These are phyloP conservation scores for Nemania bipapillata DNA, from an alignment of 2,329 filamentous ascomycete species.

Conservation along the genomic window DNA sequence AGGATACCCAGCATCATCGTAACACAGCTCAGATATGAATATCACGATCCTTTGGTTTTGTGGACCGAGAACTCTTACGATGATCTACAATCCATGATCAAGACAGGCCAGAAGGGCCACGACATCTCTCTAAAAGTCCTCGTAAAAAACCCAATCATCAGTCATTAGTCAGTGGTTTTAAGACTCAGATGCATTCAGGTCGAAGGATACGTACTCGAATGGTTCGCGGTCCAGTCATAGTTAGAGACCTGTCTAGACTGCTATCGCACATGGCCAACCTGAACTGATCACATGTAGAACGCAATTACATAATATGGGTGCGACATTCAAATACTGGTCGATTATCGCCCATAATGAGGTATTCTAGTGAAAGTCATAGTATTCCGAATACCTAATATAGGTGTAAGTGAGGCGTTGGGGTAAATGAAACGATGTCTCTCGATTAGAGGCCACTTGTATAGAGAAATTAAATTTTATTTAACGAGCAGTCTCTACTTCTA, in stretches of 20 bases:
- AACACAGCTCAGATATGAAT: background rate
- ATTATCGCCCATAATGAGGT: background rate
- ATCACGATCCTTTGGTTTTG: background rate
- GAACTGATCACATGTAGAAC: constrained; percentile 17
- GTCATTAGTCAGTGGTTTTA: background rate
- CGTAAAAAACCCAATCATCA: background rate
- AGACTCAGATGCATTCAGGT: background rate
- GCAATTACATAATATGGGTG: no score
- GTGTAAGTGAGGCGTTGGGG: background rate
- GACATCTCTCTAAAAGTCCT: background rate
- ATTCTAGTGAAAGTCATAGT: background rate
- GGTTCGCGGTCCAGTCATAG: background rate
- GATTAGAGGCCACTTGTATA: background rate
- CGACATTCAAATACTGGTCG: background rate
- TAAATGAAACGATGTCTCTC: constrained; percentile 4
- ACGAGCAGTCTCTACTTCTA: no score
- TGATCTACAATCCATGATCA: background rate
- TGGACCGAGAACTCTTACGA: background rate
- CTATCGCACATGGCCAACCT: constrained; percentile 15
- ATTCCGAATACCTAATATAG: background rate
- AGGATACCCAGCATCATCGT: constrained; percentile 6
- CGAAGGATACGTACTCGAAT: background rate
- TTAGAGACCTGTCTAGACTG: constrained; percentile 9
- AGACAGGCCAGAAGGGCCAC: background rate
- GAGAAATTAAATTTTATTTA: no score